Evolutionary conservation across 2,329 filamentous ascomycete genomes (phyloP), one percentile per base, ranked within the genome.

Genomic region (Orbilia blumenaviensis): DNA sequence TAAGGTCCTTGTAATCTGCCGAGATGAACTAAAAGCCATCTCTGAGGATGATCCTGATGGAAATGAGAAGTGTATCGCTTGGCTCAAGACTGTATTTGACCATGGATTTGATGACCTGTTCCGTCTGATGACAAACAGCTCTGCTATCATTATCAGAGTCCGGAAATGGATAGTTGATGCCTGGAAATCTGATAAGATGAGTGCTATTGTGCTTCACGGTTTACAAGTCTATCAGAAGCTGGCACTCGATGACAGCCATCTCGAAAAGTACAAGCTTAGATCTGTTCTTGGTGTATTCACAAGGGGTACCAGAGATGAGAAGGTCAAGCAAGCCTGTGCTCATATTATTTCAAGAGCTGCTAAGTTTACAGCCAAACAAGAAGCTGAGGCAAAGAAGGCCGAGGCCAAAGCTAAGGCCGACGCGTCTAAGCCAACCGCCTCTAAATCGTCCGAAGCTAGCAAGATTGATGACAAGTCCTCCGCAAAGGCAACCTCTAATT

Each of bases 151-250:
- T 25, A 69, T 56, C 29, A 62, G 72, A 23, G 54, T 76, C 23
- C 36, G 72, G 14, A 76, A 69, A 16, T 76, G 64, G 72, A 69
- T 76, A 44, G 72, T 76, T 25, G 72, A 76, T 23, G 73, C 56
- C 6, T 77, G 66, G 66, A 66, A 64, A 21, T 62, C 69, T 12
- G 67, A 72, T 58, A 77, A 62, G 36, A 77, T 64, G 66, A 77
- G 60, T 48, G 44, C 66, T 8, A 44, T 77, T 21, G 66, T 77
- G 2, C 62, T 77, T 23, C 64, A 77, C 27, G 66, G 73, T 27
- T 27, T 77, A 25, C 66, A 72, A 61, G 73, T 77, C 23, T 77
- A 72, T 27, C 67, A 71, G 23, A 77, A 72, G 18, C 66, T 77
- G 14, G 36, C 54, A 8, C 50, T 77, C 7, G 62, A 72, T 50